Evolutionary conservation across 495 filamentous ascomycete genomes (phyloP), one percentile per base, ranked within the genome.

Genomic region (Astrocystis sublimbata): DNA sequence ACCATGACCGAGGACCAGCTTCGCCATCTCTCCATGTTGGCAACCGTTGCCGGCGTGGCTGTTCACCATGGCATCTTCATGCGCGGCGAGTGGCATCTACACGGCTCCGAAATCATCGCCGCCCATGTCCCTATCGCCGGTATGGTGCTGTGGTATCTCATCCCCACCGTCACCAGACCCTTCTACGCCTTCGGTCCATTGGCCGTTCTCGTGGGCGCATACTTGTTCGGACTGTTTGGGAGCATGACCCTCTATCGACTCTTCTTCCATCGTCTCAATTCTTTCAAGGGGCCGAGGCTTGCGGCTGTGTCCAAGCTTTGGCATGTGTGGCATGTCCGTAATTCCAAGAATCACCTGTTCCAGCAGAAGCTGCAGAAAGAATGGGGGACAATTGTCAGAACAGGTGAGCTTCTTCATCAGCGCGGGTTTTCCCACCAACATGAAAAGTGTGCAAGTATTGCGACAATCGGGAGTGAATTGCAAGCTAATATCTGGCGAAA

Each of bases 251-350:
- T 82, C 38, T 80, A 83, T 62, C 76, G 79, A 43, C 66, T 74
- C 41, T 81, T 70, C 68, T 80, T 82, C 66, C 79, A 82, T 51
- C 75, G 75, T 0, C 68, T 82, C 2, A 54, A 57, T 6, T 58
- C 61, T 19, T 79, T 76, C 54, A 78, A 73, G 1, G 81, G 78
- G 1, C 79, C 76, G 3, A 73, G 69, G 23, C 64, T 77, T 0
- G 73, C 75, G 4, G 75, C 75, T 43, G 58, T 74, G 24, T 73
- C 72, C 6, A 80, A 79, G 28, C 71, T 83, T 4, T 82, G 70
- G 66, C 71, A 77, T 66, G 52, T 76, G 38, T 52, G 73, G 61
- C 24, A 61, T 26, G 41, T 69, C 26, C 49, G 68, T 26, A 55
- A 73, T 7, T 71, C 74, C 10, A 69, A 71, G 35, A 77, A 80